phyloP scores from a whole-genome alignment of 441 rosid genomes.

The Flueggea neowawraea region DNA sequence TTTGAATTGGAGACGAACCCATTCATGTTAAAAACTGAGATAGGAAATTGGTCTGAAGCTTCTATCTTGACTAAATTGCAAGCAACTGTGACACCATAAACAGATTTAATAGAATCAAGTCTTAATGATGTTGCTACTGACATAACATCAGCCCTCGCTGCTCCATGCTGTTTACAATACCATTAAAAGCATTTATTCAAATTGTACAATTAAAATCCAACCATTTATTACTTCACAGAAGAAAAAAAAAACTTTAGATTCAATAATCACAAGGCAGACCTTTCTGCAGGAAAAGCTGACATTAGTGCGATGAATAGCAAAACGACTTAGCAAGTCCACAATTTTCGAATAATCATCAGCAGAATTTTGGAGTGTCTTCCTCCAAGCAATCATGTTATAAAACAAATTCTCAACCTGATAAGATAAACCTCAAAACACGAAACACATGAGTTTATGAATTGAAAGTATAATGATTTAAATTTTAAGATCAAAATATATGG shows the following conservation, averaged over 20 bases:
- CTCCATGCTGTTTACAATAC: conserved; percentile 71
- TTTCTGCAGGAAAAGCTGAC: conserved; percentile 93
- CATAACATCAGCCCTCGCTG: conserved; percentile 88
- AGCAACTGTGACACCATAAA: conserved; percentile 82
- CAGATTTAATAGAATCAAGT: conserved; percentile 74
- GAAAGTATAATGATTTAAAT: too few relatives aligned
- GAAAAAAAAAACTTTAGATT: not conserved
- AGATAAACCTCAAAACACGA: conserved; percentile 9
- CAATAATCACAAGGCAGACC: conserved; percentile 43
- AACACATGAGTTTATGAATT: too few relatives aligned
- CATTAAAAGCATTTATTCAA: conserved; percentile 6
- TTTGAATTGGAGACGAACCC: conserved; percentile 84
- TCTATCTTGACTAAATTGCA: conserved; percentile 67
- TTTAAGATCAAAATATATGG: too few relatives aligned
- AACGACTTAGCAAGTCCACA: conserved; percentile 81
- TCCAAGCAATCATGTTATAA: conserved; percentile 93
- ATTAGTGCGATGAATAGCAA: conserved; percentile 76
- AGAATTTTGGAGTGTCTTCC: conserved; percentile 89
- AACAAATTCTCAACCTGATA: conserved; percentile 88
- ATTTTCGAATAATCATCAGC: conserved; percentile 88
- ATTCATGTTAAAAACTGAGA: conserved; percentile 66
- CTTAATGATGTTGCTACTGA: conserved; percentile 65
- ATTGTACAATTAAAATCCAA: conserved; percentile 1
- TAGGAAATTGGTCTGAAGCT: conserved; percentile 51
- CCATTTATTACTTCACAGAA: conserved; percentile 3